Percentiles rank a stretch among this genome's conserved stretches.
Conservation (phyloP, 78 protist genomes). For the Dictyostelium firmibasis region DNA sequence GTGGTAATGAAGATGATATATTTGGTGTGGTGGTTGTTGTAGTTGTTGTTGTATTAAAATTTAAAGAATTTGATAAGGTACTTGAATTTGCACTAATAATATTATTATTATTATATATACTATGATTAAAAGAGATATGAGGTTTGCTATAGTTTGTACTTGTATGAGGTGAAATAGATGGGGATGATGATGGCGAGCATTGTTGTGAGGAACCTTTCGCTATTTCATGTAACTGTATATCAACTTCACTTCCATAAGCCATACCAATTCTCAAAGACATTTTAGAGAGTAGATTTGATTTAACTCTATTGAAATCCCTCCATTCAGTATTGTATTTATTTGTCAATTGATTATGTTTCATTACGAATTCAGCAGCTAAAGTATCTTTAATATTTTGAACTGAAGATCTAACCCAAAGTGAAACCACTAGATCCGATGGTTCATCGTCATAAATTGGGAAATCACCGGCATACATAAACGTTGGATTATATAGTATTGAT, state of each 20-base stretch:
- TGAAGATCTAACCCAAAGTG: conserved; percentile 34
- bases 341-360: background rate
- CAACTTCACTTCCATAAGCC: conserved; percentile 24
- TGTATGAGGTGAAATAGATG: background rate
- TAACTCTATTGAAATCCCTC: conserved; percentile 2
- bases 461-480: conserved; percentile 54
- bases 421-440: conserved; percentile 7
- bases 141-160: background rate
- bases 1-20: background rate
- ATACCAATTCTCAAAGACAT: conserved; percentile 34
- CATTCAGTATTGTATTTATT: conserved; percentile 1
- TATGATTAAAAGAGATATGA: background rate
- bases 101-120: background rate
- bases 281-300: conserved; percentile 17
- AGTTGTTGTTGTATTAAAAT: background rate
- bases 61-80: background rate
- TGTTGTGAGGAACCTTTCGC: background rate
- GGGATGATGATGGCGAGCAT: background rate
- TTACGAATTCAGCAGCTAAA: conserved; percentile 21
- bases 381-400: conserved; percentile 28
- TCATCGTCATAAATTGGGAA: conserved; percentile 24
- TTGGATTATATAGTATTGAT: conserved; percentile 28
- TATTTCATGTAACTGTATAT: conserved; percentile 3
- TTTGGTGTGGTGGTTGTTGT: background rate
- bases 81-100: background rate